Conservation (phyloP, 2,329 filamentous ascomycete genomes). For the Hirsutella minnesotensis region DNA sequence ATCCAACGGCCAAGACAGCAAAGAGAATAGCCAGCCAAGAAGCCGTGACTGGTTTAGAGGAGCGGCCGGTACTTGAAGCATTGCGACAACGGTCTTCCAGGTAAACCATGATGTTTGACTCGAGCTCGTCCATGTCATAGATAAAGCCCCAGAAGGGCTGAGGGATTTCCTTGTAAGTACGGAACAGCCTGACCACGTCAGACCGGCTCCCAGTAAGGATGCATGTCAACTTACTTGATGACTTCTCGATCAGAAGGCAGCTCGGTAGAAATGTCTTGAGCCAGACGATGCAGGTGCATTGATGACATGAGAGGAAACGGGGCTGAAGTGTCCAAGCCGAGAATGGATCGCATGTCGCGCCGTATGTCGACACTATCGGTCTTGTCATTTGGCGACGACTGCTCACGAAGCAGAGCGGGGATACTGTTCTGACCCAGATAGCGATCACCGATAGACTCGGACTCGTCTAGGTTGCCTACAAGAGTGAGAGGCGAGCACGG, state of each 20-base stretch:
- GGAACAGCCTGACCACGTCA: slow-evolving; percentile 38
- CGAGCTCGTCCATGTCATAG: slow-evolving; percentile 53
- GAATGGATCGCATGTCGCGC: slow-evolving; percentile 53
- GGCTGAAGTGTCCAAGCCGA: slow-evolving; percentile 53
- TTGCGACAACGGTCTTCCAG: slow-evolving; percentile 51
- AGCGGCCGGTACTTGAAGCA: slow-evolving; percentile 31
- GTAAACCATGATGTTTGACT: slow-evolving; percentile 52
- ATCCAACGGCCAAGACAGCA: slow-evolving; percentile 51
- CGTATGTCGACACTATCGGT: slow-evolving; percentile 45
- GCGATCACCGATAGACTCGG: slow-evolving; percentile 43
- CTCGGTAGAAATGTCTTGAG: slow-evolving; percentile 48
- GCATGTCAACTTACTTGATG: slow-evolving; percentile 42
- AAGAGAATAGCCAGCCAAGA: slow-evolving; percentile 57
- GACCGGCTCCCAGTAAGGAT: background rate
- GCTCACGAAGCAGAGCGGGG: slow-evolving; percentile 51
- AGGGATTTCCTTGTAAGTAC: slow-evolving; percentile 54
- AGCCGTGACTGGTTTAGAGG: slow-evolving; percentile 42
- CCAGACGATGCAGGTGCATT: slow-evolving; percentile 46
- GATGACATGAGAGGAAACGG: slow-evolving; percentile 57
- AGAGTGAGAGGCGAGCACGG: background rate
- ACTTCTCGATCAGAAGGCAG: slow-evolving; percentile 54
- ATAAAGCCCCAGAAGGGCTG: slow-evolving; percentile 59
- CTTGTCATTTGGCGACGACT: slow-evolving; percentile 40
- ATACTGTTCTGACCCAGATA: slow-evolving; percentile 59
- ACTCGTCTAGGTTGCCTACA: slow-evolving; percentile 35